Base-by-base conservation (phyloP, 2,329 filamentous ascomycete species). In the Nemania bipapillata region DNA sequence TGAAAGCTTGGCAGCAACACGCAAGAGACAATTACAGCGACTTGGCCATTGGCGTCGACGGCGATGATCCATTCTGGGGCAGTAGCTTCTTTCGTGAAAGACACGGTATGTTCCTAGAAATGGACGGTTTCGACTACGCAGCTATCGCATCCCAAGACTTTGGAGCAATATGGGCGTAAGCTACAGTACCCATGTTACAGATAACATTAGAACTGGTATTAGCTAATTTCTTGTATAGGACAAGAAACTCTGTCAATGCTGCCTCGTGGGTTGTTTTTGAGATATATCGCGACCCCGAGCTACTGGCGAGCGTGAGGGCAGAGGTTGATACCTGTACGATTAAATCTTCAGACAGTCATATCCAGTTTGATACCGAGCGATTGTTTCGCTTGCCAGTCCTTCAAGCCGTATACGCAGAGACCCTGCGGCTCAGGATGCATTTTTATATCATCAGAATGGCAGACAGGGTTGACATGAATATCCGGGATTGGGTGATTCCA, bases 361-460 rank as follows among this genome's bases (percentile, higher is more conserved):
- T 75, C 28, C 65, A 37, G 63, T 77, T 76, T 42, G 68, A 74
- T 53, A 47, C 71, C 20, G 70, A 75, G 49, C 59, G 66, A 45
- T 47, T 77, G 22, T 67, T 77, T 53, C 74, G 62, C 37, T 56
- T 72, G 22, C 75, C 75, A 17, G 5, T 74, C 7, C 71, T 78
- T 4, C 75, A 75, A 62, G 75, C 75, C 24, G 68, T 74, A 15
- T 77, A 77, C 59, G 75, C 76, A 15, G 75, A 77, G 71, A 77
- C 74, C 0, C 58, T 77, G 17, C 74, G 76, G 9, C 75, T 77
- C 1, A 59, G 75, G n/a, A 77, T 76, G 73, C 72, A 78, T 65
- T 77, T 76, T 28, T 78, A 77, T 60, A 72, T 77, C 26, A 73
- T 78, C 49, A 69, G 75, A 37, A 76, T 77, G 72, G 59, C 72